Conservation (phyloP, 1,284 basidiomycete species). For the Cryptococcus jaspeensis region DNA sequence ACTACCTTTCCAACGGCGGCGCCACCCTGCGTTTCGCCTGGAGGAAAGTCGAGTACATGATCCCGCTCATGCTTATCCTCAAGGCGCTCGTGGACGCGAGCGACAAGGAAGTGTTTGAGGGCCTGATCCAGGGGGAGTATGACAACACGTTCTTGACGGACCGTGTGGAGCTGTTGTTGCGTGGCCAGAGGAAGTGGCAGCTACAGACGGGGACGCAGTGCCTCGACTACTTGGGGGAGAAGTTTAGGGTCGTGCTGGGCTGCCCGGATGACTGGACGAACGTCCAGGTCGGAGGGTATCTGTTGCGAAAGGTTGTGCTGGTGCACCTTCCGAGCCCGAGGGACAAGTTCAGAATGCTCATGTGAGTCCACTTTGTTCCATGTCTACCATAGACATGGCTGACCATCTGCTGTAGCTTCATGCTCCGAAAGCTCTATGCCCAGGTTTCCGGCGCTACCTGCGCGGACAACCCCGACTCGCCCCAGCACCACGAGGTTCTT, state of each 20-base stretch:
- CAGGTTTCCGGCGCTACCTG: conserved; percentile 88
- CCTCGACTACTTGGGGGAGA: conserved; percentile 94
- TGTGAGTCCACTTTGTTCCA: conserved; percentile 60
- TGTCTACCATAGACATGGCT: not conserved
- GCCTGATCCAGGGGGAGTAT: conserved; percentile 96
- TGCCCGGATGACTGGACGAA: conserved; percentile 94
- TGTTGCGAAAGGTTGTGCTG: conserved; percentile 82
- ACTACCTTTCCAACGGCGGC: conserved; percentile 95
- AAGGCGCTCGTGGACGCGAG: conserved; percentile 93
- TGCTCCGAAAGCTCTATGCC: conserved; percentile 94
- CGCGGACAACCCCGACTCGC: conserved; percentile 96
- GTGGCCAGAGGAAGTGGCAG: conserved; percentile 91
- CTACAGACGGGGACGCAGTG: conserved; percentile 90
- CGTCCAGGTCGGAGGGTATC: conserved; percentile 74
- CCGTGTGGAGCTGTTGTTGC: conserved; percentile 94
- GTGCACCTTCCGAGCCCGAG: conserved; percentile 87
- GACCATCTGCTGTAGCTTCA: conserved; percentile 65
- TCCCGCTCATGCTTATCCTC: conserved; percentile 94
- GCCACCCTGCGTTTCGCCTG: conserved; percentile 95
- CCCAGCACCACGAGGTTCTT: conserved; percentile 96
- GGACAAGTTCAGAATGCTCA: conserved; percentile 95
- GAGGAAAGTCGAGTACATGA: conserved; percentile 98
- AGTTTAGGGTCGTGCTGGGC: conserved; percentile 89
- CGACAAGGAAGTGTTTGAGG: conserved; percentile 97
- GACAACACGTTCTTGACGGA: conserved; percentile 97